These are phyloP conservation scores for Chaetomiaceae sp. DNA, from an alignment of 2,329 filamentous ascomycete genomes.

Conservation along the genomic window DNA sequence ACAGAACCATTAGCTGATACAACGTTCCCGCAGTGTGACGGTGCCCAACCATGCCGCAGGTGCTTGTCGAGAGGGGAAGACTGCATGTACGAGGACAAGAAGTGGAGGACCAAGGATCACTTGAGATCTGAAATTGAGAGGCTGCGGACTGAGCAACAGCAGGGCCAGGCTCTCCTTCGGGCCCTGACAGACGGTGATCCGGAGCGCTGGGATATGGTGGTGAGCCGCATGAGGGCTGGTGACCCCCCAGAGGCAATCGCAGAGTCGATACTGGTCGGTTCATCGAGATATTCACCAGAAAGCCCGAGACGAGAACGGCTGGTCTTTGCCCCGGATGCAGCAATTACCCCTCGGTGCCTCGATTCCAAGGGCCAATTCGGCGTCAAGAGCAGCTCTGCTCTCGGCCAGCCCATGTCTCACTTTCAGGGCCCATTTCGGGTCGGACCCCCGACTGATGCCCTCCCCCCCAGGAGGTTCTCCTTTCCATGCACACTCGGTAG, in stretches of 20 bases:
- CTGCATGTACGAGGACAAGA: constrained; percentile 27
- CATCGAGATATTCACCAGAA: not conserved
- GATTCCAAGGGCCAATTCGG: not conserved
- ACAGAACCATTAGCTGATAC: not conserved
- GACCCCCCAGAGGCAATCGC: constrained; percentile 24
- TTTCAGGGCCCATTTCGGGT: not conserved
- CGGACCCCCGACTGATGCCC: not conserved
- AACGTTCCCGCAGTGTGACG: constrained; percentile 22
- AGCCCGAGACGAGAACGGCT: too few relatives aligned
- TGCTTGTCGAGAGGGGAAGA: constrained; percentile 25
- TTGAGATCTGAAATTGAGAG: constrained; percentile 26
- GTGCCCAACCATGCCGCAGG: constrained; percentile 25
- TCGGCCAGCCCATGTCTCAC: too few relatives aligned
- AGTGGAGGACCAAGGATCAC: constrained; percentile 28
- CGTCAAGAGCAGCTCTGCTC: not conserved
- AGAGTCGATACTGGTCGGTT: constrained; percentile 20
- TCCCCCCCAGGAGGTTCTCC: not conserved
- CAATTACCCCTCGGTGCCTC: not conserved
- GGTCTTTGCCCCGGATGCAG: too few relatives aligned
- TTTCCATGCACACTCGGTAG: not conserved
- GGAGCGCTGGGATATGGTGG: constrained; percentile 19
- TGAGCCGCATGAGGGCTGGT: constrained; percentile 19
- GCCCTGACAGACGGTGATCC: constrained; percentile 23
- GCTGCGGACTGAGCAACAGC: constrained; percentile 23
- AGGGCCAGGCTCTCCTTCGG: constrained; percentile 23